Evolutionary conservation across 1,139 yeast species (phyloP), one percentile per base, ranked within the genome.

Genomic region (Arxiozyma telluris): DNA sequence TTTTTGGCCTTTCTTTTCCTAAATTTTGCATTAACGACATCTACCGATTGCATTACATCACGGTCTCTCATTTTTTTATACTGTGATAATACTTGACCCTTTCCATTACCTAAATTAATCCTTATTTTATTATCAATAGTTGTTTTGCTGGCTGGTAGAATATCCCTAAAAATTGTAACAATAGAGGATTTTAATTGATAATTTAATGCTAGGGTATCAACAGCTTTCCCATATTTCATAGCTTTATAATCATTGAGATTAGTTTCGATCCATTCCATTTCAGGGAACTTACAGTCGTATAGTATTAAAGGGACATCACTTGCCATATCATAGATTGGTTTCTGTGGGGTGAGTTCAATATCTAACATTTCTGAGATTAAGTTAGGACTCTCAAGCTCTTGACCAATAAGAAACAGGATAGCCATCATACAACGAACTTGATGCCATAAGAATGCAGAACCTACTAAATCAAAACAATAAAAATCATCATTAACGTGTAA

Each of bases 391-490:
- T 94, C 99, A 34, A 81, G 75, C 20, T 75, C 75, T 68, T 90
- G 96, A 0, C 96, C 98, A 5, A 91, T 82, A 27, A 85, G 71
- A 54, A 94, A 81, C 53, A 94, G 69, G 8, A 87, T 76, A 0
- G 96, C 96, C 72, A 90, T 81, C 96, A 94, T 93, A 61, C 96
- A 90, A 52, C 98, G 79, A 23, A 94, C 99, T 69, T 94, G 99
- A 67, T 94, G 98, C 98, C 98, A 94, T 56, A 94, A 73, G 62
- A 94, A 94, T 8, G 98, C 98, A 1, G 88, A 76, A 0, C 98
- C 99, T 59, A 80, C 77, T 53, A 93, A 73, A 66, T 90, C 91
- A 67, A 93, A 83, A 55, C 84, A 85, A 63, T 77, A 87, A 54
- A 76, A 74, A 45, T 76, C 78, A 38, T 63, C 67, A 23, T 68